Base-by-base conservation (phyloP, 1,284 basidiomycete species). In the Microbotryum scabiosae region DNA sequence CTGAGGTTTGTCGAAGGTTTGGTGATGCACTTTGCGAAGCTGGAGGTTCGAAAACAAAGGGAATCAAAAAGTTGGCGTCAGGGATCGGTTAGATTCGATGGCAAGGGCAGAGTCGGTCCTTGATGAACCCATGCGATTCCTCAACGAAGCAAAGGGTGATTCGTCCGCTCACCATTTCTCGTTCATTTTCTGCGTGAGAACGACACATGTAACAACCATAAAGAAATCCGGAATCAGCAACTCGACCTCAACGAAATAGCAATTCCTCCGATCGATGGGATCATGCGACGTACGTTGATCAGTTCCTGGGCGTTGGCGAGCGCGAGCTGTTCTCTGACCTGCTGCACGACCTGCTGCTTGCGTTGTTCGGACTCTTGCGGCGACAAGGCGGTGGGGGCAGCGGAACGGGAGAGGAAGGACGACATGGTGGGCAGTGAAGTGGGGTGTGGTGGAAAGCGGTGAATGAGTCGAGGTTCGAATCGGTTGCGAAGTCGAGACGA, bases 281-380 rank as follows among this genome's bases (percentile, higher is more conserved):
- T 5, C 12, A 23, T 14, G 9, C 1, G 2, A 73, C 81, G 61
- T 68, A 88, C 87, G 64, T 84, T 86, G 75, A 90, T 85, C 59
- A 90, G 82, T 68, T 88, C 86, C 72, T 90, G 88, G 0, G 85
- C 87, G 67, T 86, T 87, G 3, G 81, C 80, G 21, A 88, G 76
- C 4, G 83, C 66, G 30, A 90, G 78, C 75, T 90, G 86, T 55
- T 80, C 80, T 48, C 82, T 81, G 59, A 90, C 81, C 54, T 81
- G 79, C 56, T 79, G 78, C 83, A 87, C 86, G 56, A 90, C 75
- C 43, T 82, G 81, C 69, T 87, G 83, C 72, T 87, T 88, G 23
- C 43, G 21, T 18, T 36, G n/a, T 23, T 53, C 44, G 30, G 44
- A 23, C 51, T 63, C 62, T 25, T 51, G n/a, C 6, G 49, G 30